These are phyloP conservation scores for Hortaea werneckii DNA, from an alignment of 2,329 filamentous ascomycete species.

Conservation along the genomic window DNA sequence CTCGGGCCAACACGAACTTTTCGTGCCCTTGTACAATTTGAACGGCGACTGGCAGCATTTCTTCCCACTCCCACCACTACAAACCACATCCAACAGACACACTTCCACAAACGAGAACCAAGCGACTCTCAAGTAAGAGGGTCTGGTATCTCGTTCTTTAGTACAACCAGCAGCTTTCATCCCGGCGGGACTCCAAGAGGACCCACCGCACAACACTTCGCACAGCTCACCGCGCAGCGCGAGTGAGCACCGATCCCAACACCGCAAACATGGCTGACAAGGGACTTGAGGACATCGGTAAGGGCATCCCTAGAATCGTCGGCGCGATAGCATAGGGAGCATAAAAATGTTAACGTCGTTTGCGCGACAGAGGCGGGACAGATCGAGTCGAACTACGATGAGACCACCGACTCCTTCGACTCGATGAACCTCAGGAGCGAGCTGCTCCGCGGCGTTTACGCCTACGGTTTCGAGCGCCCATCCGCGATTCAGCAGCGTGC, in stretches of 20 bases:
- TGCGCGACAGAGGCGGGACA: conserved; percentile 53
- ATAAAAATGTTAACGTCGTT: background rate
- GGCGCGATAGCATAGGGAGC: background rate
- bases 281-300: conserved; percentile 87
- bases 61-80: conserved; percentile 8
- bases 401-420: conserved; percentile 98
- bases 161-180: conserved; percentile 16
- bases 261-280: conserved; percentile 97
- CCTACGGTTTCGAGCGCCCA: conserved; percentile 99
- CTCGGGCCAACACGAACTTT: too few species aligned
- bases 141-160: conserved; percentile 37
- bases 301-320: conserved; percentile 33
- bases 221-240: conserved; percentile 61
- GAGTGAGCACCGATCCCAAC: conserved; percentile 44
- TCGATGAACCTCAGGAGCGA: conserved; percentile 95
- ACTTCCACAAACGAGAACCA: conserved; percentile 27
- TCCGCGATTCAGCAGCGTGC: conserved; percentile 99
- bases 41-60: background rate
- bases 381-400: conserved; percentile 99
- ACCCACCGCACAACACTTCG: conserved; percentile 29
- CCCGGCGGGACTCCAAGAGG: conserved; percentile 30
- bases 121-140: conserved; percentile 35
- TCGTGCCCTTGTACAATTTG: too few species aligned
- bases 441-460: conserved; percentile 97
- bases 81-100: conserved; percentile 9